phyloP scores from a whole-genome alignment of 2,329 filamentous ascomycete species.

The Herpotrichia juniperi region DNA sequence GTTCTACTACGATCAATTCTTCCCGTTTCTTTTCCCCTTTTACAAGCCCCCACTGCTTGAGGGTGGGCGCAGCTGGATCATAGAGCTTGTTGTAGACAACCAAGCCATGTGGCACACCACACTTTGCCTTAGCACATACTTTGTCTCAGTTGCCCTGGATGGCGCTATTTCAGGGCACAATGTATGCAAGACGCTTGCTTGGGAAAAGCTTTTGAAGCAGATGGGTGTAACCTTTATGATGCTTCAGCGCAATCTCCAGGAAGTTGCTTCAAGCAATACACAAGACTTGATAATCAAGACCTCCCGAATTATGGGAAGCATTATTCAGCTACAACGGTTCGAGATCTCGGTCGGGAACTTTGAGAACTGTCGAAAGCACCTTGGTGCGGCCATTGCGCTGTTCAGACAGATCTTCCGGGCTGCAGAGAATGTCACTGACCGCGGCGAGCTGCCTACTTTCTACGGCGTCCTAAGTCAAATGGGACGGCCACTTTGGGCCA shows the following conservation, averaged over 20 bases:
- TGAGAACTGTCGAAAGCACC: slow-evolving; percentile 59
- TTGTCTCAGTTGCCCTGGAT: slow-evolving; percentile 20
- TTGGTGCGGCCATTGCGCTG: slow-evolving; percentile 57
- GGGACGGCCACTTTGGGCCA: slow-evolving; percentile 16
- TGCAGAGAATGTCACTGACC: slow-evolving; percentile 18
- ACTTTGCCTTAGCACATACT: slow-evolving; percentile 19
- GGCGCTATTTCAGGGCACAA: slow-evolving; percentile 11
- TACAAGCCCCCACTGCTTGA: slow-evolving; percentile 63
- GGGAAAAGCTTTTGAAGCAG: slow-evolving; percentile 16
- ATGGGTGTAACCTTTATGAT: too few species aligned
- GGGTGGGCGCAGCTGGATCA: slow-evolving; percentile 63
- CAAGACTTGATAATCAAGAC: slow-evolving; percentile 4
- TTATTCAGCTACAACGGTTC: slow-evolving; percentile 61
- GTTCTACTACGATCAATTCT: slow-evolving; percentile 67
- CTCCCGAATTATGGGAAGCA: slow-evolving; percentile 24
- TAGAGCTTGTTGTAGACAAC: slow-evolving; percentile 16
- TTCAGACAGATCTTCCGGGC: too few species aligned
- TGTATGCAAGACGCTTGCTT: slow-evolving; percentile 16
- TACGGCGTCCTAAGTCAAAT: slow-evolving; percentile 14
- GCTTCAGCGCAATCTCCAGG: too few species aligned
- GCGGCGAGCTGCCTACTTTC: slow-evolving; percentile 1
- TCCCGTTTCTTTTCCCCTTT: slow-evolving; percentile 68
- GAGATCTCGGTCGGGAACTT: slow-evolving; percentile 56
- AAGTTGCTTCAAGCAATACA: too few species aligned
- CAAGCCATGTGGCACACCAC: slow-evolving; percentile 16